Percentiles rank a stretch among this genome's conserved stretches.
Evolutionary conservation across 1,284 basidiomycete genomes (phyloP).

Genomic region (Trametes versicolor): DNA sequence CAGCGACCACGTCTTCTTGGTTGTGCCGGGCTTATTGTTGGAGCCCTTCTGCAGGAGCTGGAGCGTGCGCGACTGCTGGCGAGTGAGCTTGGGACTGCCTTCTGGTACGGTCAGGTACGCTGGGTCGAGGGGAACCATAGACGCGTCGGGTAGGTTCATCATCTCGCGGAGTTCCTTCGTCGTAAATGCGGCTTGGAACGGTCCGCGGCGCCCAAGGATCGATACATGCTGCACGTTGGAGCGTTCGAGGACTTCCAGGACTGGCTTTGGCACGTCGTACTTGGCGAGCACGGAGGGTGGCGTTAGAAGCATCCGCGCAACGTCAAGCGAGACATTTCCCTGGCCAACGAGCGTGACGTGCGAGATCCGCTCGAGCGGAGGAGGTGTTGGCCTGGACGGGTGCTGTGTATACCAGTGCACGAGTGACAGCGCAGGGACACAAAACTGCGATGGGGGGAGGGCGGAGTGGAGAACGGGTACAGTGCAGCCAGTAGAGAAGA

Average conservation of each 20-base stretch:
- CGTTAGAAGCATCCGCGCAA: conserved; percentile 90
- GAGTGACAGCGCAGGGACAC: conserved; percentile 84
- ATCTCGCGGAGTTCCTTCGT: conserved; percentile 96
- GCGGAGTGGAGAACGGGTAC: conserved; percentile 65
- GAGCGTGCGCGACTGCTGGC: conserved; percentile 75
- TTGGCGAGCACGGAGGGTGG: conserved; percentile 67
- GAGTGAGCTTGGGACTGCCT: conserved; percentile 49
- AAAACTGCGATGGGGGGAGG: conserved; percentile 62
- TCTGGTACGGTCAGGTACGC: conserved; percentile 54
- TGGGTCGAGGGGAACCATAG: conserved; percentile 69
- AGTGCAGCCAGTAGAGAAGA: conserved; percentile 86
- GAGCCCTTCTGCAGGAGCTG: conserved; percentile 79
- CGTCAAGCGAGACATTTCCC: conserved; percentile 96
- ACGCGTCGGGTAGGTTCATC: conserved; percentile 78
- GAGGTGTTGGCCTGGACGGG: conserved; percentile 68
- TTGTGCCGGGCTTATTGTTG: conserved; percentile 56
- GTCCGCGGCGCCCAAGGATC: conserved; percentile 89
- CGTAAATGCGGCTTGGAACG: conserved; percentile 91
- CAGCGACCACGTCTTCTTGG: conserved; percentile 78
- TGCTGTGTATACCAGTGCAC: conserved; percentile 99
- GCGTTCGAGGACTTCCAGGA: conserved; percentile 74
- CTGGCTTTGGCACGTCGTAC: conserved; percentile 86
- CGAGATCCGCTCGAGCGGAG: conserved; percentile 66
- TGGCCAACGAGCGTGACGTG: conserved; percentile 93
- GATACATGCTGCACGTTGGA: conserved; percentile 82